Conservation (phyloP, 768 basidiomycete species). For the Podaxis sp. region DNA sequence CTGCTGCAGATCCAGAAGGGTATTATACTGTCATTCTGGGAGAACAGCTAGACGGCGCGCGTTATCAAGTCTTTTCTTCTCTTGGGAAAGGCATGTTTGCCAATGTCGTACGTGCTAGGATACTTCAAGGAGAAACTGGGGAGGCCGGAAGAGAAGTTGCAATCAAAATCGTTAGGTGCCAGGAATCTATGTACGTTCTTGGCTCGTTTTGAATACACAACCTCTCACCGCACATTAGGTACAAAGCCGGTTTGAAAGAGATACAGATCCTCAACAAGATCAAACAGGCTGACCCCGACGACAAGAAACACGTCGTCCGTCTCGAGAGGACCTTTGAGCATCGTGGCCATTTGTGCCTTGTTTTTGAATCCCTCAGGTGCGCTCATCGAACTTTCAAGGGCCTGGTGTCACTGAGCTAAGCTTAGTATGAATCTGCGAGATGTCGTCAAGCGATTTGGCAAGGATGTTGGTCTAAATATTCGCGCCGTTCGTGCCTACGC, state of each 20-base stretch:
- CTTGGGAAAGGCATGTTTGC: conserved; percentile 99
- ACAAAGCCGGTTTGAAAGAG: conserved; percentile 93
- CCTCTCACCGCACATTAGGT: conserved; percentile 48
- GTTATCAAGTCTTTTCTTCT: conserved; percentile 92
- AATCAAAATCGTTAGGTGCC: conserved; percentile 94
- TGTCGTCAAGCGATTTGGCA: conserved; percentile 96
- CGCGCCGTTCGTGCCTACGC: conserved; percentile 98
- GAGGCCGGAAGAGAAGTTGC: conserved; percentile 74
- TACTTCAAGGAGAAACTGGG: conserved; percentile 64
- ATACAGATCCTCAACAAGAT: conserved; percentile 85
- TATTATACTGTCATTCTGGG: conserved; percentile 95
- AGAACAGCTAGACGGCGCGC: conserved; percentile 87
- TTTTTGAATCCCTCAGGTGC: conserved; percentile 93
- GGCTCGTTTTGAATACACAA: not conserved
- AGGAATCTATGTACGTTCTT: conserved; percentile 87
- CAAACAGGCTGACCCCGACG: conserved; percentile 87
- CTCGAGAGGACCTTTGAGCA: conserved; percentile 95
- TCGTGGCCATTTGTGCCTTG: conserved; percentile 92
- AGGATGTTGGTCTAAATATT: conserved; percentile 95
- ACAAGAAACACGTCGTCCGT: conserved; percentile 95
- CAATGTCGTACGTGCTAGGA: conserved; percentile 88
- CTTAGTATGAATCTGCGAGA: conserved; percentile 96
- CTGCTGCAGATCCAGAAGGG: conserved; percentile 91
- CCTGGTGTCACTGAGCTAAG: not conserved
- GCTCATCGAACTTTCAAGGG: not conserved